phyloP scores from a whole-genome alignment of 139 green algal genomes.

The Coelastrella sp. region DNA sequence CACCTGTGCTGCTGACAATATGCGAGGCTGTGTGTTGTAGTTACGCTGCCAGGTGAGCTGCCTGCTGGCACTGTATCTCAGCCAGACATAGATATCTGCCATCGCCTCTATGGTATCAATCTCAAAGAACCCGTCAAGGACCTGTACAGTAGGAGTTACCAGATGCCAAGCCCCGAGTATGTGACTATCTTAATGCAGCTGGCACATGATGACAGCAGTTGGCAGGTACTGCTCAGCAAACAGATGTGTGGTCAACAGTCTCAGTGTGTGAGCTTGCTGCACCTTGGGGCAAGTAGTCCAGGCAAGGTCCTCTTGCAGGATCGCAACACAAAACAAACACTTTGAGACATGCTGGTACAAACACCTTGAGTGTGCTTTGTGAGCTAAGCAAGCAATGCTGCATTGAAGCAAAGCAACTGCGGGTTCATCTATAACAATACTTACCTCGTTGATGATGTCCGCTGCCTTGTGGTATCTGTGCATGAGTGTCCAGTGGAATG shows the following conservation, averaged over 20 bases:
- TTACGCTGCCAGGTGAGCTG: conserved; percentile 99
- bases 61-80: conserved; percentile 92
- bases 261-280: too few species aligned
- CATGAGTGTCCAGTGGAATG: conserved; percentile 92
- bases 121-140: conserved; percentile 63
- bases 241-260: too few species aligned
- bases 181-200: too few species aligned
- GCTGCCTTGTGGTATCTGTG: conserved; percentile 95
- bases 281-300: too few species aligned
- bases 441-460: conserved; percentile 81
- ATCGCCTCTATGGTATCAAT: conserved; percentile 71
- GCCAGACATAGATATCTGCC: conserved; percentile 91
- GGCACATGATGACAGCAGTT: too few species aligned
- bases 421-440: background rate
- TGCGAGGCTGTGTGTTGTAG: conserved; percentile 99
- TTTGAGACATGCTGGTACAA: too few species aligned
- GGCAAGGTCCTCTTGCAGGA: too few species aligned
- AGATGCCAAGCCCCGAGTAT: too few species aligned
- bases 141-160: too few species aligned
- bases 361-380: too few species aligned
- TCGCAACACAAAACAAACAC: too few species aligned
- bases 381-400: background rate
- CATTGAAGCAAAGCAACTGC: background rate
- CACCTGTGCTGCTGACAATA: conserved; percentile 78
- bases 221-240: too few species aligned